Conservation (phyloP, 2,329 filamentous ascomycete genomes). For the Aureobasidium leucospermi region DNA sequence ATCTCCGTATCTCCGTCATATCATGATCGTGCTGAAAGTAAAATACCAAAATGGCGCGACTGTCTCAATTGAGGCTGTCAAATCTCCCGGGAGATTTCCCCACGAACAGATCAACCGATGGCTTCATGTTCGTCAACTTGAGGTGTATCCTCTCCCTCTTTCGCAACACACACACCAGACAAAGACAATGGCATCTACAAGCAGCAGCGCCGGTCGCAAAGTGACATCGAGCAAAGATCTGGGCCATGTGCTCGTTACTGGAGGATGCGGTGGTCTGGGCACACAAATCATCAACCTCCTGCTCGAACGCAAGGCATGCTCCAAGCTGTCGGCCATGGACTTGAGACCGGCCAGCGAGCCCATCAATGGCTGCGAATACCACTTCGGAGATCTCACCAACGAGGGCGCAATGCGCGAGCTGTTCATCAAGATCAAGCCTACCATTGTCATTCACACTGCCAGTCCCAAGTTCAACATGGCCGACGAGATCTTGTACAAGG, state of each 20-base stretch:
- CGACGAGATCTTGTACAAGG: slow-evolving; percentile 39
- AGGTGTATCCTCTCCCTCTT: neutral
- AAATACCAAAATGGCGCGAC: neutral
- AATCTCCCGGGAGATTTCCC: slow-evolving; percentile 5
- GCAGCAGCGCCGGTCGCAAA: neutral
- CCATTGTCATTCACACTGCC: slow-evolving; percentile 45
- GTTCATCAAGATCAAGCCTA: slow-evolving; percentile 37
- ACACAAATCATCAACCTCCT: slow-evolving; percentile 44
- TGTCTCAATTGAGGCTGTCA: neutral
- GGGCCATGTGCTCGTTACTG: slow-evolving; percentile 42
- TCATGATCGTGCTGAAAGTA: neutral
- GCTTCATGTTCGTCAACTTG: neutral
- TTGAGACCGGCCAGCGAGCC: slow-evolving; percentile 36
- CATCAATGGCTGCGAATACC: slow-evolving; percentile 39
- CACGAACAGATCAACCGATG: slow-evolving; percentile 2
- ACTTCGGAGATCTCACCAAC: slow-evolving; percentile 45
- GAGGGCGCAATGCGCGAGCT: slow-evolving; percentile 33
- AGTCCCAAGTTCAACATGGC: slow-evolving; percentile 36
- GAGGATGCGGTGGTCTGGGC: slow-evolving; percentile 46
- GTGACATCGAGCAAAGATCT: slow-evolving; percentile 24
- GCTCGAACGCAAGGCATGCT: slow-evolving; percentile 32
- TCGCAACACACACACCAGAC: neutral
- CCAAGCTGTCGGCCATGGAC: slow-evolving; percentile 41
- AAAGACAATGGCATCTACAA: neutral
- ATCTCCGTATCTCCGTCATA: too few relatives aligned